These are phyloP conservation scores for Bocquillonia castaneifolia DNA, from an alignment of 441 rosid species.

Conservation along the genomic window DNA sequence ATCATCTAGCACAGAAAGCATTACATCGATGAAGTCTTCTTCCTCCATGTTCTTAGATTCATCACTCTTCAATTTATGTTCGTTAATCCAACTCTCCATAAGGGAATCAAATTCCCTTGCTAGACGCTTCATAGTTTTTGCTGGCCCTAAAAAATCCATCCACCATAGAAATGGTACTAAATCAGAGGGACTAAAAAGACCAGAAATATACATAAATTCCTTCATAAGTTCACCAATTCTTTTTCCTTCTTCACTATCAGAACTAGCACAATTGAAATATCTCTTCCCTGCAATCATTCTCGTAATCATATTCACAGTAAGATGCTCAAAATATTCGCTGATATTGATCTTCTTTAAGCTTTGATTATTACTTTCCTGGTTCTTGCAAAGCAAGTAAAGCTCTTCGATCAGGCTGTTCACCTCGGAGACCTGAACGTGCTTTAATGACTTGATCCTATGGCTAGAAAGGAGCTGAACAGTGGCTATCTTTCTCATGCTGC, in stretches of 20 bases:
- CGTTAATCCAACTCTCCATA: slow-evolving; percentile 17
- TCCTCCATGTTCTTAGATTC: neutral
- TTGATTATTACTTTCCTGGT: neutral
- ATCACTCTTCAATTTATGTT: slow-evolving; percentile 11
- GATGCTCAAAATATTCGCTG: neutral
- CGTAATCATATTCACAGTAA: slow-evolving; percentile 10
- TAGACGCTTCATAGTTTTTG: slow-evolving; percentile 10
- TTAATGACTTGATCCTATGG: neutral
- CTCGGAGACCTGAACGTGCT: slow-evolving; percentile 5
- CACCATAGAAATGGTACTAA: slow-evolving; percentile 14
- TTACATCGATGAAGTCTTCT: slow-evolving; percentile 26
- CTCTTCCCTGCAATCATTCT: slow-evolving; percentile 23
- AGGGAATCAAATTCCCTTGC: slow-evolving; percentile 12
- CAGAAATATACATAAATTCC: slow-evolving; percentile 10
- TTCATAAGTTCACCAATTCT: slow-evolving; percentile 1
- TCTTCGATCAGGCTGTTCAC: neutral
- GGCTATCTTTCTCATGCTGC: neutral
- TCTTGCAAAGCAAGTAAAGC: neutral
- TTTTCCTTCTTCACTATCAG: neutral
- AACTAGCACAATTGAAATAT: neutral
- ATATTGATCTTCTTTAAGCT: neutral
- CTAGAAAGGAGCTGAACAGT: neutral
- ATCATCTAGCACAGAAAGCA: slow-evolving; percentile 14
- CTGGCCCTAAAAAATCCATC: slow-evolving; percentile 9
- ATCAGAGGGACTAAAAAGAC: slow-evolving; percentile 12